These are phyloP conservation scores for Pezicula radicicola DNA, from an alignment of 2,329 filamentous ascomycete species.

Conservation along the genomic window DNA sequence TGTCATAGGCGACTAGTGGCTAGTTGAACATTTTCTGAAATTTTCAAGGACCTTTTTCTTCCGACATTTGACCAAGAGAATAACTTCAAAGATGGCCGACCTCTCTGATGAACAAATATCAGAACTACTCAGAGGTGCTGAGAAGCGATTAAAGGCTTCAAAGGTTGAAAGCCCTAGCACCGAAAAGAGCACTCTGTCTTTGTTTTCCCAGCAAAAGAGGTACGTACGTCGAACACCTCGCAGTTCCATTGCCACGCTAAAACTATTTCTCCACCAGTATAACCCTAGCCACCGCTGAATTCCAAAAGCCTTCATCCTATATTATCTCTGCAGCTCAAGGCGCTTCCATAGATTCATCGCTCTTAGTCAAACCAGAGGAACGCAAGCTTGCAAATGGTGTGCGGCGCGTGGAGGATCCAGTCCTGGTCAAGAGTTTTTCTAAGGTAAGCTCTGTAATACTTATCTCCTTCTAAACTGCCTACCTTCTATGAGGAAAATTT, in stretches of 20 bases:
- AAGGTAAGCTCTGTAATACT: slow-evolving; percentile 42
- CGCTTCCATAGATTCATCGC: slow-evolving; percentile 48
- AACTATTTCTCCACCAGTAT: not conserved
- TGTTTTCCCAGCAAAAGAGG: slow-evolving; percentile 13
- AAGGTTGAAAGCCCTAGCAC: slow-evolving; percentile 9
- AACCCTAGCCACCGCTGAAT: not conserved
- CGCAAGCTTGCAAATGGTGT: slow-evolving; percentile 43
- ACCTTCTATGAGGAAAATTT: slow-evolving; percentile 70
- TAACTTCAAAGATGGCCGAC: slow-evolving; percentile 21
- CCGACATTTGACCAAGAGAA: not conserved
- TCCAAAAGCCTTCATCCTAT: slow-evolving; percentile 36
- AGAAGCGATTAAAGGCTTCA: slow-evolving; percentile 45
- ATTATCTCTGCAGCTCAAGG: slow-evolving; percentile 49
- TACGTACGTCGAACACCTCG: slow-evolving; percentile 4
- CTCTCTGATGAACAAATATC: slow-evolving; percentile 63
- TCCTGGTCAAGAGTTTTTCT: slow-evolving; percentile 40
- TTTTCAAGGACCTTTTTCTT: not conserved
- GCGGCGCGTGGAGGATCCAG: slow-evolving; percentile 50
- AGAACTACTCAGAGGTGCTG: slow-evolving; percentile 60
- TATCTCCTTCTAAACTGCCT: not conserved
- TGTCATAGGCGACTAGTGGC: not conserved
- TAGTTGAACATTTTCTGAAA: not conserved
- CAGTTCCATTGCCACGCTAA: slow-evolving; percentile 2
- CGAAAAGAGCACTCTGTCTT: slow-evolving; percentile 21
- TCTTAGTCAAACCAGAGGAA: slow-evolving; percentile 44